Percentiles rank a stretch among this genome's conserved stretches.
These are phyloP conservation scores for Fusarium citri DNA, from an alignment of 2,329 filamentous ascomycete species.

Conservation along the genomic window DNA sequence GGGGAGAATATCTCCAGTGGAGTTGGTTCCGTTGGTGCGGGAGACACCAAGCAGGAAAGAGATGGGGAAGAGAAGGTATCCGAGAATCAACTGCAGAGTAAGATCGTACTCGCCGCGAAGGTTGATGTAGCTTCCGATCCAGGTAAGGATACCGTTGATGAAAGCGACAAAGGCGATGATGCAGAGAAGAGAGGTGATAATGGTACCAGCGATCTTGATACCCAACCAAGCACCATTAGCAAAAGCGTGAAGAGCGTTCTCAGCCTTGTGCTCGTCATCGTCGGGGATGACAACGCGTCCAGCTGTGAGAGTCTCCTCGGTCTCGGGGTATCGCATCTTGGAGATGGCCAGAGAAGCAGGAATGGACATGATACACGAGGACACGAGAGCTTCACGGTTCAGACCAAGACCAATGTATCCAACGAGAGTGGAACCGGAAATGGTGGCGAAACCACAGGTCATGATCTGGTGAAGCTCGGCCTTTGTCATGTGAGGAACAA, in stretches of 20 bases:
- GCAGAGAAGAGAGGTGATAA: conserved; percentile 81
- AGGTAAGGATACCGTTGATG: conserved; percentile 80
- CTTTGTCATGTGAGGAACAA: conserved; percentile 84
- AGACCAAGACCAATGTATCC: conserved; percentile 88
- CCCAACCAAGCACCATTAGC: conserved; percentile 87
- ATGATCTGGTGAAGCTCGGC: conserved; percentile 94
- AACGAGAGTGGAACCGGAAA: conserved; percentile 87
- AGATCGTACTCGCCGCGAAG: conserved; percentile 73
- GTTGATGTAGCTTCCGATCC: conserved; percentile 85
- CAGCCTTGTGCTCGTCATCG: conserved; percentile 78
- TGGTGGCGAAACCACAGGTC: conserved; percentile 92
- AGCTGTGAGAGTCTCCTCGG: conserved; percentile 85
- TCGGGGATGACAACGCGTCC: conserved; percentile 85
- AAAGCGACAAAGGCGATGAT: conserved; percentile 83
- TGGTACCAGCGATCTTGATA: conserved; percentile 88
- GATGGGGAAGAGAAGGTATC: conserved; percentile 82
- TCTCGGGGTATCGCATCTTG: conserved; percentile 90
- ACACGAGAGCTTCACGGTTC: conserved; percentile 86
- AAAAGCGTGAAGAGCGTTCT: conserved; percentile 86
- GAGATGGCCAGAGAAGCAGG: conserved; percentile 89
- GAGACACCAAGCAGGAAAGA: conserved; percentile 84
- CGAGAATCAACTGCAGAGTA: conserved; percentile 77
- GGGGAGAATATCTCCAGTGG: conserved; percentile 69
- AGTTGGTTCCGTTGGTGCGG: conserved; percentile 49
- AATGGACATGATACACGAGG: conserved; percentile 95